These are phyloP conservation scores for Dryas alaskensis DNA, from an alignment of 306 rosid species.

Conservation along the genomic window DNA sequence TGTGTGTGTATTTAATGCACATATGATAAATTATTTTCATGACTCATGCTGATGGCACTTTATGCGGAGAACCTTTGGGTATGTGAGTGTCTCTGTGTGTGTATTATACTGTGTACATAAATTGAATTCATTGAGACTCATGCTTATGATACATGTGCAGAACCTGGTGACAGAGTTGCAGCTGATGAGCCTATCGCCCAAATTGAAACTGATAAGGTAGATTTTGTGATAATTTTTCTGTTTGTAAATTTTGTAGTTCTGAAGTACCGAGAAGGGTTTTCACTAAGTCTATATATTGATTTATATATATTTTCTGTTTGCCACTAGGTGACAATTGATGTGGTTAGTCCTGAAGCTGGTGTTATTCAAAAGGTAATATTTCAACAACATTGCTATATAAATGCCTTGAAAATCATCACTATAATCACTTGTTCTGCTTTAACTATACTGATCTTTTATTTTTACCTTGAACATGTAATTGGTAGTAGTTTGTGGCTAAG, in stretches of 20 bases:
- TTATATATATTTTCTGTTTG: constrained; percentile 6
- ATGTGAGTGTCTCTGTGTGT: neutral
- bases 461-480: constrained; percentile 8
- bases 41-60: constrained; percentile 11
- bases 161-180: constrained; percentile 56
- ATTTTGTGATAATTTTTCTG: neutral
- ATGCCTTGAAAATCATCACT: constrained; percentile 2
- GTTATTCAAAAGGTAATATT: constrained; percentile 45
- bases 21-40: neutral
- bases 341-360: constrained; percentile 57
- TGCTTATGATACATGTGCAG: constrained; percentile 34
- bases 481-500: constrained; percentile 46
- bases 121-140: constrained; percentile 21
- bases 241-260: neutral
- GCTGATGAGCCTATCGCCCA: constrained; percentile 62
- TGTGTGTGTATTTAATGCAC: neutral
- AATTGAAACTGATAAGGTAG: constrained; percentile 65
- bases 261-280: neutral
- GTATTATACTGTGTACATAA: neutral
- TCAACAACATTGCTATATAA: neutral
- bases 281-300: constrained; percentile 4
- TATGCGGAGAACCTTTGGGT: neutral
- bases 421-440: neutral
- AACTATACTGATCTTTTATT: constrained; percentile 6
- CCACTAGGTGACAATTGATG: constrained; percentile 63